Evolutionary conservation across 129 eudicot species (phyloP).

Genomic region (Logfia minima): DNA sequence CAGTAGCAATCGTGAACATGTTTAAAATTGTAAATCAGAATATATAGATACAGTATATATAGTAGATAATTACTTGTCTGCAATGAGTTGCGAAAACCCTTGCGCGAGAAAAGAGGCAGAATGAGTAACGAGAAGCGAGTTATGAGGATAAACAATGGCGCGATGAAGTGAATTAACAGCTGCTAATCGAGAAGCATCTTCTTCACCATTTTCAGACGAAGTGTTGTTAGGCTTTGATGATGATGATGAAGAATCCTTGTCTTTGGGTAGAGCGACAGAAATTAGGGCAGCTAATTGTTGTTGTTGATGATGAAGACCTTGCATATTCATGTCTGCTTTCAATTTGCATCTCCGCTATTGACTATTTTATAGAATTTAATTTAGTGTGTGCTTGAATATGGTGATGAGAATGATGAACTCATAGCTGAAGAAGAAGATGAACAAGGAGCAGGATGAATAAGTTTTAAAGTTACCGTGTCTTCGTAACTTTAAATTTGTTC

Average conservation of each 20-base stretch:
- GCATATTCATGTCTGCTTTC: slow-evolving; percentile 47
- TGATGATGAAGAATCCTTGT: slow-evolving; percentile 37
- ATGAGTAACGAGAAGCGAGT: slow-evolving; percentile 82
- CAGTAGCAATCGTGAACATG: slow-evolving; percentile 5
- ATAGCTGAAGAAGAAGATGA: slow-evolving; percentile 3
- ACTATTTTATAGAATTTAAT: not conserved
- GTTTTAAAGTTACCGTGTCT: slow-evolving; percentile 13
- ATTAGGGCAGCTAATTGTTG: slow-evolving; percentile 89
- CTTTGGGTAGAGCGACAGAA: slow-evolving; percentile 72
- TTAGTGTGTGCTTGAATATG: not conserved
- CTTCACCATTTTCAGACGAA: slow-evolving; percentile 41
- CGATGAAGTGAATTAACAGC: slow-evolving; percentile 83
- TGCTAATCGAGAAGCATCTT: slow-evolving; percentile 57
- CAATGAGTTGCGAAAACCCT: slow-evolving; percentile 79
- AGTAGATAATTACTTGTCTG: slow-evolving; percentile 62
- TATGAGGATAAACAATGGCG: slow-evolving; percentile 79
- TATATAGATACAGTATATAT: slow-evolving; percentile 1
- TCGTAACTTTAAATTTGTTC: no score
- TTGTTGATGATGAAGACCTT: slow-evolving; percentile 92
- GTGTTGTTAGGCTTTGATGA: slow-evolving; percentile 29
- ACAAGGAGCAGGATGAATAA: not conserved
- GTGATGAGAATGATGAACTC: slow-evolving; percentile 20
- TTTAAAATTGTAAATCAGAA: slow-evolving; percentile 1
- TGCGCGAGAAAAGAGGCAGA: slow-evolving; percentile 85
- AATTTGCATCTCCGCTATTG: slow-evolving; percentile 45